Percentiles rank a stretch among this genome's conserved stretches.
phyloP scores from a whole-genome alignment of 2,329 filamentous ascomycete species.

The Hypoxylon sp. region DNA sequence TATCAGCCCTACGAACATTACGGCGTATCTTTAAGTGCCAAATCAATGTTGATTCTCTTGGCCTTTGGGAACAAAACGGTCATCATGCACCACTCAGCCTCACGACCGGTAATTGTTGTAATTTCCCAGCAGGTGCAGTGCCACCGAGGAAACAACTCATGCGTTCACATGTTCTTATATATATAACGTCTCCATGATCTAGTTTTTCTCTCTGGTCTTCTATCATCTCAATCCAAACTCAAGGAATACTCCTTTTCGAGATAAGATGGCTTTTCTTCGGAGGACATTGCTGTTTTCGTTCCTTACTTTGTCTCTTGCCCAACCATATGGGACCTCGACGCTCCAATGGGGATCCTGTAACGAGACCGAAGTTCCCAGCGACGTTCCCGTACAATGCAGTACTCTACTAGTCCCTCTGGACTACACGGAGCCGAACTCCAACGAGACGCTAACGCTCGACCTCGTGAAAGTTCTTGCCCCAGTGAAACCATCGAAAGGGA shows the following conservation, averaged over 20 bases:
- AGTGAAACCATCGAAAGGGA: slow-evolving; percentile 54
- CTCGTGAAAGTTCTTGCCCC: slow-evolving; percentile 54
- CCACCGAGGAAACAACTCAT: not conserved
- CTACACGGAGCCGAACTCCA: slow-evolving; percentile 53
- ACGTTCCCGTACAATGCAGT: slow-evolving; percentile 54
- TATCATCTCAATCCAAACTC: slow-evolving; percentile 8
- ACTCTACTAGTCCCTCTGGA: slow-evolving; percentile 59
- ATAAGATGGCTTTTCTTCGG: slow-evolving; percentile 26
- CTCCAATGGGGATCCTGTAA: slow-evolving; percentile 48
- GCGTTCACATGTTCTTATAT: not conserved
- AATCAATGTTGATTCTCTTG: not conserved
- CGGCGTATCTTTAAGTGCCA: slow-evolving; percentile 21
- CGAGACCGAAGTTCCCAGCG: slow-evolving; percentile 38
- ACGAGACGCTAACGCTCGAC: slow-evolving; percentile 52
- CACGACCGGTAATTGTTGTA: slow-evolving; percentile 12
- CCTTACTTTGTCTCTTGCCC: slow-evolving; percentile 28
- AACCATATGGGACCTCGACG: slow-evolving; percentile 18
- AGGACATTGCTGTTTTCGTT: slow-evolving; percentile 21
- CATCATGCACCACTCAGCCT: slow-evolving; percentile 14
- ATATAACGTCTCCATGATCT: slow-evolving; percentile 17
- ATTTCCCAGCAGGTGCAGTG: slow-evolving; percentile 4
- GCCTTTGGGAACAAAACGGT: not conserved
- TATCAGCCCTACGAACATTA: slow-evolving; percentile 18
- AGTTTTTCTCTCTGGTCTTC: not conserved
- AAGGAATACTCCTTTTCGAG: not conserved